Evolutionary conservation across 495 filamentous ascomycete species (phyloP).

Genomic region (Penicillium lagena): DNA sequence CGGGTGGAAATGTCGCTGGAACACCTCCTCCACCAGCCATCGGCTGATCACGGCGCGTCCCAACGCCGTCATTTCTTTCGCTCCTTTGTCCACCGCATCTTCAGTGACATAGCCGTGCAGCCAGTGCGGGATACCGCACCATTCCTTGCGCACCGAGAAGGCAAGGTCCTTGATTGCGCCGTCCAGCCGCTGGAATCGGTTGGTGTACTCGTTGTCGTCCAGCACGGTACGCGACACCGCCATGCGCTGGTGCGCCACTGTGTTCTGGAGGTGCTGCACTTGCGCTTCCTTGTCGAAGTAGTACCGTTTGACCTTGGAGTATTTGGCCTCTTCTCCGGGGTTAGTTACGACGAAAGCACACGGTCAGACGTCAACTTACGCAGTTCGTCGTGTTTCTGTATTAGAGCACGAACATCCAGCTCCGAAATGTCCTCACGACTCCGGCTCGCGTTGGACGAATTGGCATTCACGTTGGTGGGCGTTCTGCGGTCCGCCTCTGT

Average conservation of each 20-base stretch:
- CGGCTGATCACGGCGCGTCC: slow-evolving; percentile 84
- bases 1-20: slow-evolving; percentile 89
- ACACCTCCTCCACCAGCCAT: slow-evolving; percentile 88
- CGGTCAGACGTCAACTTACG: slow-evolving; percentile 40
- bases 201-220: slow-evolving; percentile 91
- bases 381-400: slow-evolving; percentile 55
- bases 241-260: slow-evolving; percentile 89
- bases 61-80: slow-evolving; percentile 94
- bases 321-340: slow-evolving; percentile 68
- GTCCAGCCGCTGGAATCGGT: slow-evolving; percentile 85
- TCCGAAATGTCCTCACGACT: slow-evolving; percentile 49
- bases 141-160: slow-evolving; percentile 91
- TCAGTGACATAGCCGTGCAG: slow-evolving; percentile 69
- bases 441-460: slow-evolving; percentile 4
- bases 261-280: slow-evolving; percentile 93
- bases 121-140: slow-evolving; percentile 76
- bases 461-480: slow-evolving; percentile 40
- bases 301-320: slow-evolving; percentile 94
- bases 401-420: slow-evolving; percentile 36
- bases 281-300: slow-evolving; percentile 95
- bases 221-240: slow-evolving; percentile 91
- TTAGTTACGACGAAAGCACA: slow-evolving; percentile 1
- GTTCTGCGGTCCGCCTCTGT: slow-evolving; percentile 24
- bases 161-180: slow-evolving; percentile 92
- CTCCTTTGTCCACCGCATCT: slow-evolving; percentile 73